A percentile compares a stretch with the other conserved stretches of the same genome.
Evolutionary conservation across 805 yeast genomes (phyloP).

Genomic region (Cyberlindnera veronae): DNA sequence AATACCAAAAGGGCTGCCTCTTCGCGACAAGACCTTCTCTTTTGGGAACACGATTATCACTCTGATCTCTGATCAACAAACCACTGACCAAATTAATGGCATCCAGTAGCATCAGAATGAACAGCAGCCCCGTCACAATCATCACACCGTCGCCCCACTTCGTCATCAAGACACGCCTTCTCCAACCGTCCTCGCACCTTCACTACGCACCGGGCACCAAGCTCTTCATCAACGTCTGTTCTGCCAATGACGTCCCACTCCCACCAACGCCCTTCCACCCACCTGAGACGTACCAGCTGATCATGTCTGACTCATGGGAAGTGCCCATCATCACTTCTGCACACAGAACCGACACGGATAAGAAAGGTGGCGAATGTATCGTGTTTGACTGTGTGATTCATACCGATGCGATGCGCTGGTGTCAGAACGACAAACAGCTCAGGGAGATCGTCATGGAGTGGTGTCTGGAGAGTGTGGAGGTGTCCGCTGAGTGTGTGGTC

Average conservation of each 20-base stretch:
- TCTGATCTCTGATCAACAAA: too few relatives aligned
- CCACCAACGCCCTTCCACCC: constrained; percentile 58
- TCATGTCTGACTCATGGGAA: constrained; percentile 75
- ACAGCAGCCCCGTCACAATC: too few relatives aligned
- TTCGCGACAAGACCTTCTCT: background rate
- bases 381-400: constrained; percentile 83
- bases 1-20: background rate
- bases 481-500: constrained; percentile 44
- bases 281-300: constrained; percentile 53
- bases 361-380: constrained; percentile 59
- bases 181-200: constrained; percentile 9
- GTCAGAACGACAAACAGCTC: constrained; percentile 53
- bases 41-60: background rate
- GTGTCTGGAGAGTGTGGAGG: constrained; percentile 78
- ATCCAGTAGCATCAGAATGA: too few relatives aligned
- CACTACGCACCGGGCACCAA: constrained; percentile 47
- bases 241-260: constrained; percentile 58
- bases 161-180: constrained; percentile 62
- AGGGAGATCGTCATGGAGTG: constrained; percentile 71
- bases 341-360: constrained; percentile 55
- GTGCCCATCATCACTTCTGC: constrained; percentile 74
- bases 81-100: too few relatives aligned
- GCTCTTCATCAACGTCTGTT: constrained; percentile 76
- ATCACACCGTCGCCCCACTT: constrained; percentile 62
- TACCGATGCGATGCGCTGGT: constrained; percentile 58